Base-by-base conservation (phyloP, 164 flowering plant genomes). In the Pachysandra terminalis region DNA sequence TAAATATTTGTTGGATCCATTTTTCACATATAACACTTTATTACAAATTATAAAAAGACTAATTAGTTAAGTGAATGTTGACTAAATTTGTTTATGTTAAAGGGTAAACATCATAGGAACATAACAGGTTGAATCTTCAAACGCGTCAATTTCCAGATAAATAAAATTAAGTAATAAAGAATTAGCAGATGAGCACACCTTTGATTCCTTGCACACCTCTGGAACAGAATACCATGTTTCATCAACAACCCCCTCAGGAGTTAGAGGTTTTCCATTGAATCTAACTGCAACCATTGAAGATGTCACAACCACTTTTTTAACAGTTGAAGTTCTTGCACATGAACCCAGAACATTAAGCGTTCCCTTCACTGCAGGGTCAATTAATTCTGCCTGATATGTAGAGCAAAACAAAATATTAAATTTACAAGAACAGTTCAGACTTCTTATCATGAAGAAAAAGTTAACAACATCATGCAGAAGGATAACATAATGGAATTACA, bases 301-400 rank as follows among this genome's bases (percentile, higher is more conserved):
- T 57, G 88, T 85, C 25, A 85, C 65, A 54, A 85, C 82, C 56
- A 85, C 86, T 58, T 86, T 64, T 68, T 71, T 85, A 28, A 85
- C 64, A 23, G 86, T 78, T 19, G 81, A 27, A 24, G 54, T 6
- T 67, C 78, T 85, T 3, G 80, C 73, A 73, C 84, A 81, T 3
- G 88, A 75, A 15, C 64, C 58, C 37, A 85, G 81, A 66, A 85
- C 85, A 72, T 85, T 85, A 21, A 83, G 77, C 13, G 86, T 83
- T 61, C 88, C 88, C 67, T 83, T 85, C 70, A 85, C 61, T 15
- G 88, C 86, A 60, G 88, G 88, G 28, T 83, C 85, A 68, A 84
- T 54, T 52, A 84, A 55, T 62, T 84, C 88, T 1, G 69, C 81
- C 88, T 84, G 83, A 69, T 40, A 79, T 22, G 56, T 32, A 51